phyloP scores from a whole-genome alignment of 2,329 filamentous ascomycete species.

The Blumeria hordei region DNA sequence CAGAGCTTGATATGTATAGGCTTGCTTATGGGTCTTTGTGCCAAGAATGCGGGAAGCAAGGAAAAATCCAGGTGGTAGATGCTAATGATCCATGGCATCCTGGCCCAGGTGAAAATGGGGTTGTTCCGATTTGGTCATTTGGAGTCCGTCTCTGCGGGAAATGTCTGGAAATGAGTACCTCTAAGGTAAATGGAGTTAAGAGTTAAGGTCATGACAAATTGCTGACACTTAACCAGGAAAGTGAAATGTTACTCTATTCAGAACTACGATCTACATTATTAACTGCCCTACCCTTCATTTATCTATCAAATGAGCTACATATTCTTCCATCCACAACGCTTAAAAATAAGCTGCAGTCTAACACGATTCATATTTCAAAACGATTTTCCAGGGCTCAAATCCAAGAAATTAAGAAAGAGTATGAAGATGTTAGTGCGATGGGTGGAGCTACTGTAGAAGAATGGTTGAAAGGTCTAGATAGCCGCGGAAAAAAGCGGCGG shows the following conservation, averaged over 20 bases:
- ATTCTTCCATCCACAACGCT: constrained; percentile 32
- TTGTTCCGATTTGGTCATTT: constrained; percentile 49
- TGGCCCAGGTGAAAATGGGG: constrained; percentile 35
- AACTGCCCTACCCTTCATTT: constrained; percentile 16
- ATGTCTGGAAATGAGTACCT: constrained; percentile 25
- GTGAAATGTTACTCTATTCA: too few species aligned
- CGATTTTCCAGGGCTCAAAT: constrained; percentile 40
- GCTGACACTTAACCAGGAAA: too few species aligned
- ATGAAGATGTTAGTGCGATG: constrained; percentile 36
- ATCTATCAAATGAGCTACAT: constrained; percentile 35
- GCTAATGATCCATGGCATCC: constrained; percentile 25
- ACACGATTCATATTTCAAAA: constrained; percentile 32
- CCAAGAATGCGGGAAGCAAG: constrained; percentile 36
- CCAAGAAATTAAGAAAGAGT: constrained; percentile 34
- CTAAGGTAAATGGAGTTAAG: too few species aligned
- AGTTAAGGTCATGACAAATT: too few species aligned
- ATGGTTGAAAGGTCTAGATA: constrained; percentile 54
- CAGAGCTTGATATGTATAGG: constrained; percentile 57
- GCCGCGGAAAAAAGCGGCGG: constrained; percentile 33
- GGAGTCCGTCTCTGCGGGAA: constrained; percentile 37
- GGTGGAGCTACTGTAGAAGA: constrained; percentile 47
- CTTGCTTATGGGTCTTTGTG: constrained; percentile 38
- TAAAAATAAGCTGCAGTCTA: constrained; percentile 24
- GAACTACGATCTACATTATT: too few species aligned
- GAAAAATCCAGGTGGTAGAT: constrained; percentile 8